Evolutionary conservation across 306 rosid genomes (phyloP), one percentile per base, ranked within the genome.

Genomic region (Lotus japonicus): DNA sequence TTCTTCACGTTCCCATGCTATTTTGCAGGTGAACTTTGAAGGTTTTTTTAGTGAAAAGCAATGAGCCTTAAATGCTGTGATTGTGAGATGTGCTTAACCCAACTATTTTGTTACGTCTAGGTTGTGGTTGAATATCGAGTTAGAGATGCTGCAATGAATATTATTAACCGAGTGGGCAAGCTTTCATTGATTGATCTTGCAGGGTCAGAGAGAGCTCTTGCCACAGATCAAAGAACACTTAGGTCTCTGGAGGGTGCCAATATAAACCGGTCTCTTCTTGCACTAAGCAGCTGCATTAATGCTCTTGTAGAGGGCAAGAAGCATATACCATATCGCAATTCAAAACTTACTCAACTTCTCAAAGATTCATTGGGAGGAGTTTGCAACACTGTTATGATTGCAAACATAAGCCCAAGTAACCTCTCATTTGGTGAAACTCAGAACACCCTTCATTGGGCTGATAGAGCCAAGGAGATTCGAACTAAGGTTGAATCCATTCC

Each of bases 241-340:
- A 83, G 96, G 79, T 92, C 98, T 78, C 86, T 89, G 0, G 98
- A 92, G 72, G 98, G 98, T 70, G 98, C 98, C 63, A 92, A 87
- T 68, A 92, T 89, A 76, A 92, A 92, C 68, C 80, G 96, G 68
- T 92, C 98, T 42, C 92, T 89, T 60, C 87, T 92, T 41, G 95
- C 96, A 35, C 85, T 92, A 54, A 92, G 96, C 76, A 86, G 92
- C 74, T 92, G 96, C 81, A 92, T 92, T 63, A 92, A 92, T 75
- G 92, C 96, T 51, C 95, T 89, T 11, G 95, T 87, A 41, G 96
- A 92, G 73, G 96, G 96, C 17, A 92, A 92, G 89, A 89, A 87
- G 61, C 98, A 92, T 82, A 86, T 89, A 71, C 98, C 98, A 21
- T 92, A 79, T 35, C 66, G 96, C 45, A 92, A 92, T 68, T 92